Percentiles rank a stretch among this genome's conserved stretches.
Conservation (phyloP, 129 eudicot genomes). For the Artemisia tridentata region DNA sequence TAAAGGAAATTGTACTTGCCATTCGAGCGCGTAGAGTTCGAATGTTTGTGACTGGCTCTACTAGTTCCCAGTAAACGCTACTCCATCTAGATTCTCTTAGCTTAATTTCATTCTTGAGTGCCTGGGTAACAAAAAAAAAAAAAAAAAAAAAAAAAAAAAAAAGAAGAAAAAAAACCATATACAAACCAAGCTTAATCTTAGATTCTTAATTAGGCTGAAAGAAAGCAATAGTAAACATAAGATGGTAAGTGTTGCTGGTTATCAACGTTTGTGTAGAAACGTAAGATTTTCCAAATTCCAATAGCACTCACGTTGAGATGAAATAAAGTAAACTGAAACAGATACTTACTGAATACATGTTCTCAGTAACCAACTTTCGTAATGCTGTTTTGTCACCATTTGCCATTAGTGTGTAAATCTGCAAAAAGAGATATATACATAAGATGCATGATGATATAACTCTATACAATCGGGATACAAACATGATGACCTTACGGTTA, state of each 20-base stretch:
- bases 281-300: background rate
- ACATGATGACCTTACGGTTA: constrained; percentile 5
- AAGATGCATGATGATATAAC: constrained; percentile 7
- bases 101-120: constrained; percentile 89
- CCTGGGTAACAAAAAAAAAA: constrained; percentile 36
- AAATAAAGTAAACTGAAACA: constrained; percentile 19
- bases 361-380: constrained; percentile 83
- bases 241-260: background rate
- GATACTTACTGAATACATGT: constrained; percentile 83
- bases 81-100: constrained; percentile 77
- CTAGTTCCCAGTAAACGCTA: constrained; percentile 72
- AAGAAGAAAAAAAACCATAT: background rate
- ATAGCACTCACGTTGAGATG: constrained; percentile 11
- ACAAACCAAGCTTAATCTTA: background rate
- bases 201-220: background rate
- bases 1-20: constrained; percentile 53
- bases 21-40: constrained; percentile 93
- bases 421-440: constrained; percentile 20
- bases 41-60: constrained; percentile 70
- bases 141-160: background rate
- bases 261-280: no score
- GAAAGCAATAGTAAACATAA: constrained; percentile 16
- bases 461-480: constrained; percentile 1
- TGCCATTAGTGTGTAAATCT: constrained; percentile 79
- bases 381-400: constrained; percentile 72